Evolutionary conservation across 2,329 filamentous ascomycete species (phyloP).

Genomic region (Didymella segeticola): DNA sequence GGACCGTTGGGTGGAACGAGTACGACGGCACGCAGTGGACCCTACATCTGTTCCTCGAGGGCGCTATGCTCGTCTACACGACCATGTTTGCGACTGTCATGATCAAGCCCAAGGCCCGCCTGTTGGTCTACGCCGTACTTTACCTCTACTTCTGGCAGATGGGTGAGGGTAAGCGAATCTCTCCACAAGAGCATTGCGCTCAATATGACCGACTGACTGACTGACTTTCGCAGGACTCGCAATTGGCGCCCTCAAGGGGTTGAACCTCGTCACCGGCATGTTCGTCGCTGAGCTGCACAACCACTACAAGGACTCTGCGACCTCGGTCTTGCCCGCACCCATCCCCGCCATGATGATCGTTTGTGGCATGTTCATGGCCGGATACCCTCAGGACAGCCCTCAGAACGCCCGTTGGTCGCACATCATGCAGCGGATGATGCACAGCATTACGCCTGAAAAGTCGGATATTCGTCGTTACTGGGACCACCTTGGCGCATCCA

Average conservation of each 20-base stretch:
- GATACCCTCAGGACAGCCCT: constrained; percentile 64
- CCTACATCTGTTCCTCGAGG: constrained; percentile 51
- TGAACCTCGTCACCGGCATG: constrained; percentile 68
- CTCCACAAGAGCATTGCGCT: background rate
- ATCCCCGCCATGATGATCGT: constrained; percentile 60
- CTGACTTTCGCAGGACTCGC: constrained; percentile 41
- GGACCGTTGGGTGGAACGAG: constrained; percentile 50
- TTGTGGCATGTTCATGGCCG: constrained; percentile 64
- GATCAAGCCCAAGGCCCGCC: constrained; percentile 46
- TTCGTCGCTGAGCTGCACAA: constrained; percentile 67
- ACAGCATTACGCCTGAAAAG: constrained; percentile 55
- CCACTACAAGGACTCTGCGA: constrained; percentile 57
- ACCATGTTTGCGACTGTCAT: constrained; percentile 52
- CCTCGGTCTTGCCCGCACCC: constrained; percentile 55
- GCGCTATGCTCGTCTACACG: constrained; percentile 52
- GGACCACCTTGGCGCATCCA: constrained; percentile 57
- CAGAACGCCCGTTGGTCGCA: constrained; percentile 63
- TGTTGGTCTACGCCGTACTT: constrained; percentile 45
- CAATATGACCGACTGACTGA: too few relatives aligned
- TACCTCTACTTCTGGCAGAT: constrained; percentile 51
- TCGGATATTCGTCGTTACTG: constrained; percentile 59
- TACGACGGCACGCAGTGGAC: constrained; percentile 56
- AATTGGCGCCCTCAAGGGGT: constrained; percentile 49
- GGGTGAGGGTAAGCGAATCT: constrained; percentile 37
- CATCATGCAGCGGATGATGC: constrained; percentile 53